Percentiles rank a stretch among this genome's conserved stretches.
phyloP scores from a whole-genome alignment of 768 basidiomycete species.

The Suillus americanus region DNA sequence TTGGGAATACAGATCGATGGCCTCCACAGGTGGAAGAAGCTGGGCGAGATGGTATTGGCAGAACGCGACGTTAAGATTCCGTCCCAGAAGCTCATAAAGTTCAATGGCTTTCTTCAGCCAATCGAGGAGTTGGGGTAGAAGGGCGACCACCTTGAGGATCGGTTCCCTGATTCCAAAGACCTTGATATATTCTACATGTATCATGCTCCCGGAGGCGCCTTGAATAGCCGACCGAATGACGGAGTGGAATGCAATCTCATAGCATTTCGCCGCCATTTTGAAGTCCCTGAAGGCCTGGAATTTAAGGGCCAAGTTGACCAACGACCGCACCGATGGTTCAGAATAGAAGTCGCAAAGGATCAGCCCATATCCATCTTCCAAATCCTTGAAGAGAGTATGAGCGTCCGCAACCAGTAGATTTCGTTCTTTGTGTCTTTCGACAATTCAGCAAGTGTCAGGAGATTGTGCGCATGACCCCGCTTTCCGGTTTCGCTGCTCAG shows the following conservation, averaged over 20 bases:
- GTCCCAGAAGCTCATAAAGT: background rate
- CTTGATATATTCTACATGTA: background rate
- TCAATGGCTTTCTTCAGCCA: background rate
- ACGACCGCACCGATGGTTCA: background rate
- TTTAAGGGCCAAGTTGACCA: background rate
- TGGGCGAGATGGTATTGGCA: background rate
- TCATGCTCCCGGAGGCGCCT: too few relatives aligned
- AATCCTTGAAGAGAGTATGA: background rate
- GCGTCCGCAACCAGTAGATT: background rate
- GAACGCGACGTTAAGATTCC: background rate
- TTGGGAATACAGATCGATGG: background rate
- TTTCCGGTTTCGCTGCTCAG: background rate
- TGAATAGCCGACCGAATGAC: background rate
- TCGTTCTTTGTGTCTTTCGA: background rate
- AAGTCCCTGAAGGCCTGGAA: background rate
- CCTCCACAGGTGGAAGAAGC: background rate
- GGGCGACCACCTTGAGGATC: background rate
- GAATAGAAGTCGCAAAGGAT: background rate
- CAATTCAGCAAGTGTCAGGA: background rate
- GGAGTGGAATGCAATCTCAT: background rate
- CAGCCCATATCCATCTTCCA: background rate
- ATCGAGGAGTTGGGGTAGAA: background rate
- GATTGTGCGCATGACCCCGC: background rate
- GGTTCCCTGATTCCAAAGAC: background rate
- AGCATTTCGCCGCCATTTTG: background rate